Percentiles rank a stretch among this genome's conserved stretches.
These are phyloP conservation scores for Paecilomyces fulvus DNA, from an alignment of 2,329 filamentous ascomycete genomes.

Conservation along the genomic window DNA sequence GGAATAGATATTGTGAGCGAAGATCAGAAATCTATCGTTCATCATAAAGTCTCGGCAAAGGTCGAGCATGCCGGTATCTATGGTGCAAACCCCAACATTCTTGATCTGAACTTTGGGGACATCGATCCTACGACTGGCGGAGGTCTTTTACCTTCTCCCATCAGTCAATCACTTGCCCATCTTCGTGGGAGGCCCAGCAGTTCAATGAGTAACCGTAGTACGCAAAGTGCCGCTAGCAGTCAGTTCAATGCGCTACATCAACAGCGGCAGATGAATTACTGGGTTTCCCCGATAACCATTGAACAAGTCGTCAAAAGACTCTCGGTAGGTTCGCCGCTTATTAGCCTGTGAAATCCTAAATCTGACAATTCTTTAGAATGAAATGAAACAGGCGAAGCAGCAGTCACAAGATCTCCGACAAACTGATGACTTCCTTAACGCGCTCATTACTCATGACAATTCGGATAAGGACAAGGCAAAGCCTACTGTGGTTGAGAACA, in stretches of 20 bases:
- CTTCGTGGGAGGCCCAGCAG: conserved; percentile 62
- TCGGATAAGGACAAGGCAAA: conserved; percentile 44
- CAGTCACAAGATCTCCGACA: conserved; percentile 79
- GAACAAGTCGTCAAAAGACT: conserved; percentile 89
- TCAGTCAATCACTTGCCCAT: conserved; percentile 55
- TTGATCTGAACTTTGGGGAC: conserved; percentile 89
- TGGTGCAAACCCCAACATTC: conserved; percentile 58
- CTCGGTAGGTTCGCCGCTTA: conserved; percentile 46
- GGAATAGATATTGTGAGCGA: conserved; percentile 98
- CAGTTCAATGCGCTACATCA: conserved; percentile 55
- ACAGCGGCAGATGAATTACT: conserved; percentile 70
- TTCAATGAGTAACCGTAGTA: conserved; percentile 53
- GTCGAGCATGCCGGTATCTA: conserved; percentile 90
- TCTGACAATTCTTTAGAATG: conserved; percentile 51
- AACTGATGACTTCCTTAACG: conserved; percentile 71
- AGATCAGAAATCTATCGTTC: conserved; percentile 95
- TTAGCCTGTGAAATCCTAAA: conserved; percentile 12
- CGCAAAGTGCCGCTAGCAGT: conserved; percentile 47
- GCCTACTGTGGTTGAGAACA: conserved; percentile 36
- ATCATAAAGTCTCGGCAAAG: conserved; percentile 95
- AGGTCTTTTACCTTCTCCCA: conserved; percentile 60
- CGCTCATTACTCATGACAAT: conserved; percentile 65
- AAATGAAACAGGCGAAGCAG: conserved; percentile 82
- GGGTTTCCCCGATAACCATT: conserved; percentile 80
- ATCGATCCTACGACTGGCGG: conserved; percentile 69